A percentile compares a stretch with the other conserved stretches of the same genome.
Evolutionary conservation across 331 rosid genomes (phyloP).

Genomic region (Saraca asoca): DNA sequence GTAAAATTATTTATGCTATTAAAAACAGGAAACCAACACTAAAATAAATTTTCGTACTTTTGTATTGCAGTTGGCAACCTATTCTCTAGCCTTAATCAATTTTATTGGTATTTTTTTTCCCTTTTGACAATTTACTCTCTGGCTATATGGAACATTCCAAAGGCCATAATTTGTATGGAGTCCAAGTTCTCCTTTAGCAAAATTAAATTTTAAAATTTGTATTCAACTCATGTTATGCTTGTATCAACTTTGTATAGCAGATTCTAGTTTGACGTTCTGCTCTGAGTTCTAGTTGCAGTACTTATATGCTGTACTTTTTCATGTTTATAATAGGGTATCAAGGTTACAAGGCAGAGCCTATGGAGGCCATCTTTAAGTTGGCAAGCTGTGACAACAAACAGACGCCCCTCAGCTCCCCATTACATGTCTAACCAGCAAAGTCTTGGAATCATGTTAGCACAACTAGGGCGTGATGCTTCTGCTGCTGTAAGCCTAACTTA

Average conservation of each 20-base stretch:
- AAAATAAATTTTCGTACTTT: no score
- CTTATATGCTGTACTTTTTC: background rate
- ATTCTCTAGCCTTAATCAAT: no score
- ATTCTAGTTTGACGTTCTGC: background rate
- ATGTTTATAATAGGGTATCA: conserved; percentile 49
- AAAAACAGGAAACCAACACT: no score
- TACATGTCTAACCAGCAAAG: conserved; percentile 62
- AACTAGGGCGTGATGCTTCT: conserved; percentile 60
- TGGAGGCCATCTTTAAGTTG: conserved; percentile 50
- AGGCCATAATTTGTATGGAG: background rate
- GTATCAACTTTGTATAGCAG: background rate
- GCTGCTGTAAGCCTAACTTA: conserved; percentile 49
- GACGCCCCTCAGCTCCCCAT: conserved; percentile 41
- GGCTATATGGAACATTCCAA: background rate
- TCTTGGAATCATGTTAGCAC: conserved; percentile 57
- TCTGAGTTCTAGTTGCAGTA: background rate
- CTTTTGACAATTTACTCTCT: background rate
- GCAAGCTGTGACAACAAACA: conserved; percentile 53
- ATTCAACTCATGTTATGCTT: background rate
- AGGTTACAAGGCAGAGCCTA: conserved; percentile 54
- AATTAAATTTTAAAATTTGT: background rate
- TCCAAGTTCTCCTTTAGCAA: background rate
- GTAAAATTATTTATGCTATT: no score
- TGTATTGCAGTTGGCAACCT: no score
- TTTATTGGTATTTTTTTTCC: no score